Conservation (phyloP, 2,329 filamentous ascomycete genomes). For the Verticillium nubilum region DNA sequence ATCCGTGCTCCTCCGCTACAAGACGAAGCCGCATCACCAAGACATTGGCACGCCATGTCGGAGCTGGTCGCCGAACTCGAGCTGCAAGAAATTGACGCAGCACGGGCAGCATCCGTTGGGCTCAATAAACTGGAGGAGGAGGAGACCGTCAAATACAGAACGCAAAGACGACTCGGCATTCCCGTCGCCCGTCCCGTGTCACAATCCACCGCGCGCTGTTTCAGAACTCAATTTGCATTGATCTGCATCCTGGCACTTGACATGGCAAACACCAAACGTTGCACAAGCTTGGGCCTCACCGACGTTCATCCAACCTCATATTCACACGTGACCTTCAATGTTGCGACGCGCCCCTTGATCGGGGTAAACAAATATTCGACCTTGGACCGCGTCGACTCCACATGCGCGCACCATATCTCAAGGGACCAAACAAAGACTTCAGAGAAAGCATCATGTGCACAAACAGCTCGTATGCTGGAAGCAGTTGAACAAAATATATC, state of each 20-base stretch:
- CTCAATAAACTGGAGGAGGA: no score
- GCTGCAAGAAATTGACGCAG: neutral
- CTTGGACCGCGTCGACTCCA: conserved; percentile 16
- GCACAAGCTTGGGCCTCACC: neutral
- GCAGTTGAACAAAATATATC: neutral
- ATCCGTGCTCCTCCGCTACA: neutral
- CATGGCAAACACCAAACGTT: neutral
- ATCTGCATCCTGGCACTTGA: neutral
- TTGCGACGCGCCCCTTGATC: neutral
- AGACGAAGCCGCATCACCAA: neutral
- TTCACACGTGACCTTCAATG: neutral
- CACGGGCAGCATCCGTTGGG: neutral
- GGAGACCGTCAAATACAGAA: neutral
- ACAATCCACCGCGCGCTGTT: neutral
- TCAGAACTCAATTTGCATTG: neutral
- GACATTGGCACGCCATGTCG: neutral
- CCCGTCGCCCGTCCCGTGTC: neutral
- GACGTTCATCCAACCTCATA: no score
- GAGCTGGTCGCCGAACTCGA: neutral
- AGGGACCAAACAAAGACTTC: neutral
- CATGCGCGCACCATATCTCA: conserved; percentile 5
- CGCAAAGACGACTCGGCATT: neutral
- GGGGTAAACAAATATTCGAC: conserved; percentile 16
- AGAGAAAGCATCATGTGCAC: neutral
- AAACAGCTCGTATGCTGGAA: neutral